Conservation (phyloP, 352 stramenopile genomes). For the Phytopythium mirpurense region DNA sequence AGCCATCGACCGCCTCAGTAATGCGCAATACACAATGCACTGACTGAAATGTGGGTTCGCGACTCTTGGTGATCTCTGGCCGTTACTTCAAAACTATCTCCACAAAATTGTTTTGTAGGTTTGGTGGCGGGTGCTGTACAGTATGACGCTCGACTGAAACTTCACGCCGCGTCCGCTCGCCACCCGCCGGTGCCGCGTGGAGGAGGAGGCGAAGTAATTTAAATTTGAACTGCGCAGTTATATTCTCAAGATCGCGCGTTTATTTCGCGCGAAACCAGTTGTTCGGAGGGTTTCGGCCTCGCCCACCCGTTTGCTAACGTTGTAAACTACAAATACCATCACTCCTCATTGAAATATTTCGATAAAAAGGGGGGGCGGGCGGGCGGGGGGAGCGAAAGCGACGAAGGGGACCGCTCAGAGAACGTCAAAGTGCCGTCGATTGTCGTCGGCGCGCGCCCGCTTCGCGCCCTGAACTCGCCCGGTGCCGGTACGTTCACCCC, state of each 20-base stretch:
- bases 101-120: too few species aligned
- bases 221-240: neutral
- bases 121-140: neutral
- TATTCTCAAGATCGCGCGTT: conserved; percentile 3
- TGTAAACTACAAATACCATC: conserved; percentile 5
- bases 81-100: too few species aligned
- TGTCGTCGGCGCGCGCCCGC: conserved; percentile 22
- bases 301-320: neutral
- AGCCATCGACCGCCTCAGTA: neutral
- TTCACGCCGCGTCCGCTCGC: conserved; percentile 1
- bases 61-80: neutral
- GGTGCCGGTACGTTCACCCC: conserved; percentile 22
- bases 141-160: conserved; percentile 1
- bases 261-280: neutral
- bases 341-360: conserved; percentile 4
- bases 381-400: neutral
- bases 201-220: conserved; percentile 3
- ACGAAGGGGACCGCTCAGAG: conserved; percentile 12
- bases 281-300: neutral
- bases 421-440: conserved; percentile 37
- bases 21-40: neutral
- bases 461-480: conserved; percentile 18
- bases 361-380: neutral
- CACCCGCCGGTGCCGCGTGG: neutral
- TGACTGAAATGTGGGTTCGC: neutral